Base-by-base conservation (phyloP, 2,329 filamentous ascomycete genomes). In the Nemania sp. region DNA sequence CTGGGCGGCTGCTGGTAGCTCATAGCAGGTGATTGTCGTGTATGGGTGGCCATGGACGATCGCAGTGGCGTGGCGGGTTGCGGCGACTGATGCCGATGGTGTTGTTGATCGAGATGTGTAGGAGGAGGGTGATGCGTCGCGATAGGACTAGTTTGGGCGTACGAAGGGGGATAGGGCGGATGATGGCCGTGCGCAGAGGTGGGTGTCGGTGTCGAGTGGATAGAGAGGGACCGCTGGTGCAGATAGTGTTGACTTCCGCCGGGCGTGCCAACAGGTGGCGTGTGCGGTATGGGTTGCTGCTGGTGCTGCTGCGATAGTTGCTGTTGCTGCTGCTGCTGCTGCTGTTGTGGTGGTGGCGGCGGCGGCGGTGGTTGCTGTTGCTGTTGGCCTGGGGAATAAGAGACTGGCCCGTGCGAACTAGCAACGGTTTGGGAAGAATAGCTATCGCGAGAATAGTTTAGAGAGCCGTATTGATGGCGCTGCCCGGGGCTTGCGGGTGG, bases 171-270 rank as follows among this genome's bases (percentile, higher is more conserved):
- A 72, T 85, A 87, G 8, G 83, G 67, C 32, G 73, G 83, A 53
- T 85, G 85, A 77, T 89, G 87, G 74, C 85, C 86, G 54, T 89
- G 87, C 18, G 87, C 85, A 45, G 88, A 89, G 6, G 87, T 89
- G n/a, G 88, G 88, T 41, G 88, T 90, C 11, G 87, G 81, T 27
- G 88, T 90, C 11, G 87, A 89, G 63, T 89, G 86, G 5, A 84
- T 80, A 24, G 88, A 90, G 64, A 86, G 86, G 49, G 88, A 88
- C 73, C 87, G 78, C 70, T 82, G 80, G 64, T 82, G 81, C 54
- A 80, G 76, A 52, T 82, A 80, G 72, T 73, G 74, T 24, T 76
- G 70, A 47, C 77, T 75, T 20, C 78, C 79, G 57, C 79, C 80
- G 8, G 82, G 79, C 11, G 82, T 81, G n/a, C 79, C 81, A 26